Evolutionary conservation across 75 land plant genomes (phyloP).

Genomic region (Cupressus sempervirens): DNA sequence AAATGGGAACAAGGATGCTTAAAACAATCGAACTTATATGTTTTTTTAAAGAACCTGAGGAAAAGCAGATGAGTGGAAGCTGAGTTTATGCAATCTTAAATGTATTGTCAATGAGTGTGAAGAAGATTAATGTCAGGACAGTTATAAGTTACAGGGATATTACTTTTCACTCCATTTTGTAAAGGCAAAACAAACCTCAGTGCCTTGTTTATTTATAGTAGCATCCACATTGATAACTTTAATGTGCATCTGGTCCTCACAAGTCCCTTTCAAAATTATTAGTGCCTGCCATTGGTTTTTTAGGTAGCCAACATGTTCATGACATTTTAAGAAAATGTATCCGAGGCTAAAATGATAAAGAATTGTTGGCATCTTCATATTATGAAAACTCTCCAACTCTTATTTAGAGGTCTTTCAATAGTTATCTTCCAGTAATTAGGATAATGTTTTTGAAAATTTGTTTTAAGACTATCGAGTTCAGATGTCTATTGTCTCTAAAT

Average conservation of each 20-base stretch:
- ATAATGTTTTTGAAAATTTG: background rate
- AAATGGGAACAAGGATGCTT: background rate
- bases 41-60: background rate
- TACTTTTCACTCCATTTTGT: background rate
- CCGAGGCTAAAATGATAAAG: background rate
- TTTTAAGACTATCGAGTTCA: background rate
- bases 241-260: background rate
- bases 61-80: background rate
- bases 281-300: background rate
- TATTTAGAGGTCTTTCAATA: background rate
- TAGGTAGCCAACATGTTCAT: background rate
- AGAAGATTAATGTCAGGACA: background rate
- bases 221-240: background rate
- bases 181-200: background rate
- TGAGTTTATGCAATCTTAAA: conserved; percentile 1
- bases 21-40: background rate
- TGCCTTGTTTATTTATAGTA: background rate
- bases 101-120: background rate
- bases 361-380: background rate
- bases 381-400: background rate
- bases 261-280: background rate
- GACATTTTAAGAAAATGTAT: background rate
- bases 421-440: background rate
- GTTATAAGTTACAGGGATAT: background rate
- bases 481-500: background rate